phyloP scores from a whole-genome alignment of 345 rosid species.

The Eucalyptus erythrocorys region DNA sequence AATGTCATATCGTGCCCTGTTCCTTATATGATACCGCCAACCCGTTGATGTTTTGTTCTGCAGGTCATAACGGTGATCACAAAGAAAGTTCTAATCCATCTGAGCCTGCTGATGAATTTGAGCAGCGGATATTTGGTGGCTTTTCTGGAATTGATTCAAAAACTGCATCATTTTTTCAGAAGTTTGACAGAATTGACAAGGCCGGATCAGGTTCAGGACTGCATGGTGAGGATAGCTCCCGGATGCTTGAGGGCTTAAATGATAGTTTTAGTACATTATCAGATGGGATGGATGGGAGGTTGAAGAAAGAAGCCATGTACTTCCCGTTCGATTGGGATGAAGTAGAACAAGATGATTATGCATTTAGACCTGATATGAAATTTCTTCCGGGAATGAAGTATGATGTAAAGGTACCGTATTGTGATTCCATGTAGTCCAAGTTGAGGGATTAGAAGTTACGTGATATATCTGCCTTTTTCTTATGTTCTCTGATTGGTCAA shows the following conservation, averaged over 20 bases:
- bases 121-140: constrained; percentile 11
- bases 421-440: neutral
- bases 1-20: neutral
- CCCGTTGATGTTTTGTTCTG: neutral
- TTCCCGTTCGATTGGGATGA: constrained; percentile 14
- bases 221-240: neutral
- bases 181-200: constrained; percentile 16
- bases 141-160: neutral
- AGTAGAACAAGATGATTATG: neutral
- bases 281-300: constrained; percentile 19
- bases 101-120: constrained; percentile 19
- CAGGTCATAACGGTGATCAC: neutral
- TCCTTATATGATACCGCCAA: neutral
- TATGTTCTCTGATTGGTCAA: neutral
- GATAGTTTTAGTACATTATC: constrained; percentile 13
- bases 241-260: neutral
- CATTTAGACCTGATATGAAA: constrained; percentile 13
- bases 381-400: constrained; percentile 1
- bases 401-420: constrained; percentile 6
- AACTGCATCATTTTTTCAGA: constrained; percentile 12
- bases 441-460: neutral
- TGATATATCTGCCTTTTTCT: neutral
- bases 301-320: constrained; percentile 9
- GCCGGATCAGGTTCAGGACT: neutral
- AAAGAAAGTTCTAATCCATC: neutral